A percentile compares a stretch with the other conserved stretches of the same genome.
Evolutionary conservation across 805 yeast genomes (phyloP).

Genomic region (Candida saitoana): DNA sequence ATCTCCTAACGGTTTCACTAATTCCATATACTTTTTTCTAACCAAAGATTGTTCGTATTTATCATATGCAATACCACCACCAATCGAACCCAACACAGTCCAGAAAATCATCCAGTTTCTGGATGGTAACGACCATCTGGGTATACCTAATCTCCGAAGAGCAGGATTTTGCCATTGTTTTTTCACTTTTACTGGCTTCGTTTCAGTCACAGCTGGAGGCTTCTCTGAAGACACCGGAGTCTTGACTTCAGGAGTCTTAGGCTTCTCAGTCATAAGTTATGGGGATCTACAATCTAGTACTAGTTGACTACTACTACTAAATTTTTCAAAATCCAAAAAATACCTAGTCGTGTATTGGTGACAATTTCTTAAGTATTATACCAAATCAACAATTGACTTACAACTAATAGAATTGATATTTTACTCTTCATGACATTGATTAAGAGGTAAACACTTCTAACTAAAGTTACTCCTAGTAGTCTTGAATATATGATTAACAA

Average conservation of each 20-base stretch:
- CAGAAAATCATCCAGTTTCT: slow-evolving; percentile 93
- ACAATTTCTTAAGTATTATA: background rate
- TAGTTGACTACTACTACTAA: too few species aligned
- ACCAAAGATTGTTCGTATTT: slow-evolving; percentile 64
- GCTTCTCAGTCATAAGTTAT: background rate
- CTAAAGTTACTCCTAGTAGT: too few species aligned
- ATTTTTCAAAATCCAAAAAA: too few species aligned
- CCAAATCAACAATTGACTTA: too few species aligned
- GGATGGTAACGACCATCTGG: slow-evolving; percentile 72
- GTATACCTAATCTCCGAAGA: slow-evolving; percentile 78
- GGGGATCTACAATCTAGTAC: too few species aligned
- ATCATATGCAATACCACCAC: slow-evolving; percentile 81
- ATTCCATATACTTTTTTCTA: slow-evolving; percentile 59
- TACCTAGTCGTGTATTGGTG: background rate
- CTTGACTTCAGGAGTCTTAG: background rate
- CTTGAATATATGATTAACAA: too few species aligned
- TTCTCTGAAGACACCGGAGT: too few species aligned
- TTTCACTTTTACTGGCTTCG: slow-evolving; percentile 15
- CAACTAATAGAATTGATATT: too few species aligned
- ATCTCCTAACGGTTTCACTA: slow-evolving; percentile 53
- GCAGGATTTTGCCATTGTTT: slow-evolving; percentile 71
- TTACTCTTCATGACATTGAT: too few species aligned
- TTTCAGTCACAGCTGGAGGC: background rate
- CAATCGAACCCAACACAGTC: slow-evolving; percentile 57
- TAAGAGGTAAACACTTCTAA: too few species aligned